Evolutionary conservation across 2,329 filamentous ascomycete species (phyloP), one percentile per base, ranked within the genome.

Genomic region (Cadophora malorum): DNA sequence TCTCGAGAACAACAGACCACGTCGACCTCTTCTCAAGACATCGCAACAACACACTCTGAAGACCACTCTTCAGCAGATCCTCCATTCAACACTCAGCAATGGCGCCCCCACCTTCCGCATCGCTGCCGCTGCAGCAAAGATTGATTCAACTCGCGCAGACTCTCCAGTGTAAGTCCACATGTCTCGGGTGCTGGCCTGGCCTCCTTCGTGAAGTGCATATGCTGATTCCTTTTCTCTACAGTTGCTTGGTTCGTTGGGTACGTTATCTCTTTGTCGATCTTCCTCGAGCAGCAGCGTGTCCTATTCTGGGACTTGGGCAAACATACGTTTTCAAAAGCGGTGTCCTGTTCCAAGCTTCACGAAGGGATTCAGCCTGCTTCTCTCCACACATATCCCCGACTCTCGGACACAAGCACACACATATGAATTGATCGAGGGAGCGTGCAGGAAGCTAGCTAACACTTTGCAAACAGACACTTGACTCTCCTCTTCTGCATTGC

Each of bases 201-300:
- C 56, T 59, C 55, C 6, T 19, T 59, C 33, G 12, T 71, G 45
- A 69, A 69, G 38, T 69, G 55, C 66, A 52, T 65, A 67, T 63
- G n/a, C 72, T 69, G 69, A 71, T 70, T 78, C 75, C 72, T 49
- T 67, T 28, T 65, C 23, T 49, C 56, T 72, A 60, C 71, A 90
- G 88, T 94, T 78, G 91, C 87, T 76, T 95, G 92, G 92, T 94
- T 94, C 78, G 83, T 88, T 76, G 91, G 91, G 91, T 94, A 91
- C 73, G 91, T 88, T 75, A 73, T 58, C 62, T 52, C 47, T 45
- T 65, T 56, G 47, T 50, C 35, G n/a, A 49, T 63, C 35, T 38
- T n/a, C 21, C 28, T n/a, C 23, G 52, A 35, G 1, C 35, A 35
- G 50, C 50, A 45, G 21, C 21, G 41, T 41, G 23, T 65, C 52